Evolutionary conservation across 371 early-diverging fungal genomes (phyloP), one percentile per base, ranked within the genome.

Genomic region (Lichtheimia ramosa): DNA sequence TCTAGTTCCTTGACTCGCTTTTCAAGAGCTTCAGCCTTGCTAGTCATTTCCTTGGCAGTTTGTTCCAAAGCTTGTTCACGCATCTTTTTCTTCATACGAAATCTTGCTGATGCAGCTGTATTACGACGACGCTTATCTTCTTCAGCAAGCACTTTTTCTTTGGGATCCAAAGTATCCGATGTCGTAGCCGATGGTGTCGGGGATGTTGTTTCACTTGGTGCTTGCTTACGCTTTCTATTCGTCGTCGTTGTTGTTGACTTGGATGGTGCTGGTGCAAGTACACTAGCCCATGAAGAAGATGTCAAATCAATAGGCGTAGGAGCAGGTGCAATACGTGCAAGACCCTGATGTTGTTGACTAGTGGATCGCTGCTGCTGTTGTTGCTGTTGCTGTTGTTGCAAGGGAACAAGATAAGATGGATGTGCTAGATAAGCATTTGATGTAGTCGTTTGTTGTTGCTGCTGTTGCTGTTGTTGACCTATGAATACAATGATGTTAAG

Each of bases 31-130:
- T 90, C 89, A 7, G 85, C 87, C 69, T 89, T 90, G 10, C 65
- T 78, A 0, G 88, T 81, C 92, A 96, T 88, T 59, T 92, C 93
- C 64, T 86, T 83, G 12, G 95, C 92, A 1, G 88, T 89, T 54
- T 82, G 81, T 72, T 95, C 93, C 15, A 96, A 71, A 12, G 84
- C 89, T 80, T 93, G 89, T 68, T 96, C 96, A 53, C 90, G 85
- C 62, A 83, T 58, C 66, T 93, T 93, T 74, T 96, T 98, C 81
- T 95, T 95, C 54, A 92, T 86, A 7, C 98, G 89, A 82, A 98
- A 98, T 27, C 98, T 81, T 5, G 96, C 96, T 0, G 94, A 94
- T 0, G 98, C 98, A 2, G 91, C 94, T 0, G 96, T 97, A 80
- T 97, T 97, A 34, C 97, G 80, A 20, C 88, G 78, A 48, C 98